Percentiles rank a stretch among this genome's conserved stretches.
These are phyloP conservation scores for Yarrowia sp. DNA, from an alignment of 805 yeast species.

Conservation along the genomic window DNA sequence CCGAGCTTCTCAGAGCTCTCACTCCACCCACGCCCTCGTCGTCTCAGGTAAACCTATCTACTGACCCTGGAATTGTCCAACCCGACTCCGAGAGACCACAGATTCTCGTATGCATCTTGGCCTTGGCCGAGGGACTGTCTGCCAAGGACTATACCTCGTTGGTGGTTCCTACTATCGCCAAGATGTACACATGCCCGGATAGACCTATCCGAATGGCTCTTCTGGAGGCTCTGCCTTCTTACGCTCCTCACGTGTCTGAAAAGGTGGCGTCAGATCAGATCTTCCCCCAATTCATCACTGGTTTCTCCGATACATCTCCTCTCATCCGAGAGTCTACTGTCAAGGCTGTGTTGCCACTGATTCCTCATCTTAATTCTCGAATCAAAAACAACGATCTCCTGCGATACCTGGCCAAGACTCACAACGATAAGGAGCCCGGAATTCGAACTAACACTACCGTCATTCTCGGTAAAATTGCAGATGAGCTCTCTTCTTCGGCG, in stretches of 20 bases:
- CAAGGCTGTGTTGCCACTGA: conserved; percentile 56
- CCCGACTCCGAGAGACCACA: conserved; percentile 32
- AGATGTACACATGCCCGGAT: conserved; percentile 63
- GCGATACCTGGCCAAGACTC: conserved; percentile 75
- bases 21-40: conserved; percentile 13
- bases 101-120: conserved; percentile 19
- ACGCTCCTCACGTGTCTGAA: conserved; percentile 49
- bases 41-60: conserved; percentile 12
- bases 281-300: conserved; percentile 66
- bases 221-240: conserved; percentile 57
- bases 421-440: conserved; percentile 69
- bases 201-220: conserved; percentile 73
- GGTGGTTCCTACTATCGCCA: conserved; percentile 61
- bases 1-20: conserved; percentile 55
- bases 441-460: conserved; percentile 75
- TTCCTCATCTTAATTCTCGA: conserved; percentile 65
- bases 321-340: conserved; percentile 79
- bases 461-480: conserved; percentile 63
- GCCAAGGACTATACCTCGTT: conserved; percentile 41
- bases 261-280: conserved; percentile 65
- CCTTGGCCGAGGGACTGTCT: conserved; percentile 30
- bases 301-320: conserved; percentile 80
- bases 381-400: conserved; percentile 84
- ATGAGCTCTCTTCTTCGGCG: conserved; percentile 50
- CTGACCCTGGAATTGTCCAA: conserved; percentile 24